phyloP scores from a whole-genome alignment of 768 basidiomycete genomes.

The Lentinus tigrinus region DNA sequence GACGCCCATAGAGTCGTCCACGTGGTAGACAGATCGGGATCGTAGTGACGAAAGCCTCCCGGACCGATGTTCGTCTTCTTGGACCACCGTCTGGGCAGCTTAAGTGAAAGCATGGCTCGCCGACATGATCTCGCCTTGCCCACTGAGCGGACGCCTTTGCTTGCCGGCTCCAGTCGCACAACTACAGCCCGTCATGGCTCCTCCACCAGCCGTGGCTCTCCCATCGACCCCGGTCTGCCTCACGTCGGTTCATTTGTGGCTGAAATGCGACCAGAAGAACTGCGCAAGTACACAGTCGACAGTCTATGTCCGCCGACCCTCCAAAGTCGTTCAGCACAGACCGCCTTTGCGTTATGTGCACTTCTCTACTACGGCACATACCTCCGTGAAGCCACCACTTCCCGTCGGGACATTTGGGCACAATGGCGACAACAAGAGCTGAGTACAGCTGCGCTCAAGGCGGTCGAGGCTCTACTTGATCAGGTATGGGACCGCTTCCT shows the following conservation, averaged over 20 bases:
- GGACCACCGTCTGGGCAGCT: neutral
- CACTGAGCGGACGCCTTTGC: constrained; percentile 22
- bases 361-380: constrained; percentile 22
- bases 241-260: constrained; percentile 19
- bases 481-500: constrained; percentile 45
- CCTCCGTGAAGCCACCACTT: neutral
- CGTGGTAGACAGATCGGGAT: constrained; percentile 3
- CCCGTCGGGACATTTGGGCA: constrained; percentile 39
- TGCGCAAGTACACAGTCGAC: constrained; percentile 1
- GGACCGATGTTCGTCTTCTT: neutral
- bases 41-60: neutral
- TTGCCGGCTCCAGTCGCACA: neutral
- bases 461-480: constrained; percentile 35
- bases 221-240: neutral
- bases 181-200: neutral
- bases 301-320: constrained; percentile 14
- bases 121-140: neutral
- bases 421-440: constrained; percentile 37
- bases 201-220: neutral
- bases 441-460: constrained; percentile 24
- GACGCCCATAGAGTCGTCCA: constrained; percentile 7
- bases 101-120: neutral
- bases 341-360: constrained; percentile 24
- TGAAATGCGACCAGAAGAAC: constrained; percentile 10
- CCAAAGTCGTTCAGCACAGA: constrained; percentile 5